Evolutionary conservation across 2,329 filamentous ascomycete species (phyloP).

Genomic region (Shiraia bambusicola): DNA sequence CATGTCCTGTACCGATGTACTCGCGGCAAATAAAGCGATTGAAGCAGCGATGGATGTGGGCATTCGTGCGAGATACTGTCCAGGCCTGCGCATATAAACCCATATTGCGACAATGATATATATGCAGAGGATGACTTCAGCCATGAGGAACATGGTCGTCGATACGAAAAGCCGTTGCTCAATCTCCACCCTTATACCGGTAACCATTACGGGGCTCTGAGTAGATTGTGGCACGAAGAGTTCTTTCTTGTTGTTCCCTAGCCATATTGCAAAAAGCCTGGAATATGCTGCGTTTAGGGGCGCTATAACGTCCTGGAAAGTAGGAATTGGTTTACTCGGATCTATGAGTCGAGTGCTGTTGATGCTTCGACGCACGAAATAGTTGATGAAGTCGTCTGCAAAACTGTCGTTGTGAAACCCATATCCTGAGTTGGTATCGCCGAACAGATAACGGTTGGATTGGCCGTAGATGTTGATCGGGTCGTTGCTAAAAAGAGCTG

Average conservation of each 20-base stretch:
- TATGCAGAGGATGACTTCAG: conserved; percentile 46
- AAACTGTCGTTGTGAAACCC: conserved; percentile 54
- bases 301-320: conserved; percentile 23
- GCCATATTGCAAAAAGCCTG: conserved; percentile 47
- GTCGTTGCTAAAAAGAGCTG: conserved; percentile 25
- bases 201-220: background rate
- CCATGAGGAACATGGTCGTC: conserved; percentile 49
- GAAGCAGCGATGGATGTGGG: conserved; percentile 55
- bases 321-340: conserved; percentile 38
- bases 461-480: conserved; percentile 27
- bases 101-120: conserved; percentile 49
- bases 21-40: conserved; percentile 53
- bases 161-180: conserved; percentile 55
- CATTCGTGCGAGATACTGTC: conserved; percentile 52
- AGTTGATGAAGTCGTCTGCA: conserved; percentile 50
- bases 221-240: conserved; percentile 37
- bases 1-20: conserved; percentile 46
- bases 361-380: conserved; percentile 43
- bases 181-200: conserved; percentile 12
- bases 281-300: conserved; percentile 37
- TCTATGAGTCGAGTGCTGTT: conserved; percentile 42
- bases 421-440: no score
- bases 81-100: conserved; percentile 48
- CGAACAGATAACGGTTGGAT: conserved; percentile 24
- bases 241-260: conserved; percentile 46